Evolutionary conservation across 345 rosid genomes (phyloP).

Genomic region (Nasturtium officinale): DNA sequence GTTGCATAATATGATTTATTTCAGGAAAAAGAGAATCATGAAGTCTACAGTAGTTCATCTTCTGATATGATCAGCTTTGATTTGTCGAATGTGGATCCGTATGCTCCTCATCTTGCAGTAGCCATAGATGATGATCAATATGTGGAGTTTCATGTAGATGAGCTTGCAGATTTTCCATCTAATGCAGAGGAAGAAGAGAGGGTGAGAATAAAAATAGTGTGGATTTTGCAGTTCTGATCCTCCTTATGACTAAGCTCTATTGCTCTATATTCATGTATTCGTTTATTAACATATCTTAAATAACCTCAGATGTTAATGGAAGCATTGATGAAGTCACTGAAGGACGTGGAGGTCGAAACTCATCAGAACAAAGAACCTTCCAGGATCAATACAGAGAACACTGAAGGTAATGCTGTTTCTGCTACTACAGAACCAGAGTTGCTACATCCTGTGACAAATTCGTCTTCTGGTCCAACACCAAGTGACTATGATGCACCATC

Average conservation of each 20-base stretch:
- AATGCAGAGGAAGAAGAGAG: constrained; percentile 82
- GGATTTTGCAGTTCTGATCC: not conserved
- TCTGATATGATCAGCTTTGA: constrained; percentile 88
- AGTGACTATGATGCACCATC: constrained; percentile 26
- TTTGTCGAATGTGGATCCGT: constrained; percentile 63
- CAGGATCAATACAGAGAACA: constrained; percentile 30
- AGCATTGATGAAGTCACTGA: constrained; percentile 71
- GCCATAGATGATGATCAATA: constrained; percentile 68
- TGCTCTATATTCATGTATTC: not conserved
- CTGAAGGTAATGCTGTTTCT: constrained; percentile 27
- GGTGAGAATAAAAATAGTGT: constrained; percentile 47
- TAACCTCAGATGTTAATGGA: constrained; percentile 81
- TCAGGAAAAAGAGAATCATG: constrained; percentile 59
- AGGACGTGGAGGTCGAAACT: constrained; percentile 55
- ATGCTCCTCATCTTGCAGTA: constrained; percentile 61
- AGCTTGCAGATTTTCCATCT: constrained; percentile 73
- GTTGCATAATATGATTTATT: constrained; percentile 25
- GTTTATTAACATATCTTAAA: constrained; percentile 21
- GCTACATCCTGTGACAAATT: constrained; percentile 22
- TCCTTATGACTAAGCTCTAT: not conserved
- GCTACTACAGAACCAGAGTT: constrained; percentile 38
- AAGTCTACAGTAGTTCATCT: constrained; percentile 56
- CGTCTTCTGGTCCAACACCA: constrained; percentile 25
- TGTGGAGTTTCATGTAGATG: constrained; percentile 84
- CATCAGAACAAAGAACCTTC: constrained; percentile 44